Evolutionary conservation across 768 basidiomycete genomes (phyloP).

Genomic region (Nidularia pulvinata): DNA sequence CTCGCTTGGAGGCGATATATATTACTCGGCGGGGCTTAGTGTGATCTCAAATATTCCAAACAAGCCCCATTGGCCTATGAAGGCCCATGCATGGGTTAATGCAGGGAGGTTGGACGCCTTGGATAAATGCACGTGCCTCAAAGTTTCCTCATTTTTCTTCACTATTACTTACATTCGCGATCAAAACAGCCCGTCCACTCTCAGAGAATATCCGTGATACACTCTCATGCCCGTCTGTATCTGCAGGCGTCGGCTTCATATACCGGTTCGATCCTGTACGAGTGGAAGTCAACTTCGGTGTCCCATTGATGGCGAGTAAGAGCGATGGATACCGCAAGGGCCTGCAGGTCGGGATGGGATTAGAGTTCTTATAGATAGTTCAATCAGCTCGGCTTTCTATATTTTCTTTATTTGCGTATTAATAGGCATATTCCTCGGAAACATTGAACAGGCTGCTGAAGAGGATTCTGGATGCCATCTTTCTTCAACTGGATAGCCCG

Average conservation of each 20-base stretch:
- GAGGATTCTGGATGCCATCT: too few relatives aligned
- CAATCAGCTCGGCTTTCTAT: too few relatives aligned
- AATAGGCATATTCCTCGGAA: too few relatives aligned
- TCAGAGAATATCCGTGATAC: conserved; percentile 34
- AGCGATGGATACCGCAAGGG: conserved; percentile 71
- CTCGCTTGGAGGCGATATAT: conserved; percentile 81
- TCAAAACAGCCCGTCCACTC: conserved; percentile 29
- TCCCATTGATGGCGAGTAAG: conserved; percentile 72
- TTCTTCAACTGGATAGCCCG: too few relatives aligned
- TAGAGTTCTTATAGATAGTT: conserved; percentile 62
- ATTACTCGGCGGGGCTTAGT: conserved; percentile 78
- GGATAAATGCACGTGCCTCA: conserved; percentile 45
- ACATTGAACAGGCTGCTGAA: too few relatives aligned
- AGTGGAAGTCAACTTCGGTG: conserved; percentile 87
- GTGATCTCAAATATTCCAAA: conserved; percentile 72
- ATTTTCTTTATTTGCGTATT: too few relatives aligned
- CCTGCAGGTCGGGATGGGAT: conserved; percentile 78
- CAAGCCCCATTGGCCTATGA: conserved; percentile 84
- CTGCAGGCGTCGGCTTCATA: conserved; percentile 80
- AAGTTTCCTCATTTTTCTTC: neutral
- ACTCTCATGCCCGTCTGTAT: conserved; percentile 64
- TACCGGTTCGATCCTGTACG: conserved; percentile 83
- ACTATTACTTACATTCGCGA: conserved; percentile 1
- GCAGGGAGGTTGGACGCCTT: conserved; percentile 72
- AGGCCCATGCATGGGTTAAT: conserved; percentile 80